Evolutionary conservation across 495 filamentous ascomycete species (phyloP), one percentile per base, ranked within the genome.

Genomic region (Neurospora hispaniola): DNA sequence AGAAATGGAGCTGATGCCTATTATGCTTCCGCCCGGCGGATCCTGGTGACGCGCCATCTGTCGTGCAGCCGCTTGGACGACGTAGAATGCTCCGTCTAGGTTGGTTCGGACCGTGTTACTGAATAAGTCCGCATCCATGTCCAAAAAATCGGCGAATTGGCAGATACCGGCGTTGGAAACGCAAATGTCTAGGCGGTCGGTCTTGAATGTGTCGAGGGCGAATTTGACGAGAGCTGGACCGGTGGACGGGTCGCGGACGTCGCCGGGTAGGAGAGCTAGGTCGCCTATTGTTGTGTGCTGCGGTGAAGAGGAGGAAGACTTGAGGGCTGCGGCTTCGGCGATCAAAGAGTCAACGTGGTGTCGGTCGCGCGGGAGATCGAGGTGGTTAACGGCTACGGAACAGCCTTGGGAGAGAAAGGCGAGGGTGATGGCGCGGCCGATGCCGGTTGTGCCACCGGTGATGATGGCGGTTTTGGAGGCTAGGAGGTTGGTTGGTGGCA

Each of bases 141-240:
- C 87, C 12, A 97, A 84, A 78, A 97, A 94, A 43, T 94, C 90
- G 35, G 89, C 89, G 79, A 96, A 96, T 6, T 38, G 73, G 91
- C 84, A 84, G 92, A 97, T 41, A 97, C 94, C 94, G 0, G 94
- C 94, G 82, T 97, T 97, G 80, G 89, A 91, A 3, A 97, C 91
- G 80, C 94, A 94, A 3, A 96, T 85, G 79, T 97, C 92, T 1
- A 97, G 78, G 2, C 88, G 84, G 0, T 81, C 79, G 0, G 75
- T 31, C 0, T 83, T 82, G 76, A 90, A 97, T 1, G 74, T 75
- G 38, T 85, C 78, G 0, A 92, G 88, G 0, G 89, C 88, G 71
- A 84, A 81, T 20, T 82, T 72, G 27, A 93, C 86, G 16, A 94
- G 85, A 1, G 81, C 76, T 2, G 80, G 77, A 8, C 90, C 89